These are phyloP conservation scores for Cicer cuneatum DNA, from an alignment of 306 rosid species.

Conservation along the genomic window DNA sequence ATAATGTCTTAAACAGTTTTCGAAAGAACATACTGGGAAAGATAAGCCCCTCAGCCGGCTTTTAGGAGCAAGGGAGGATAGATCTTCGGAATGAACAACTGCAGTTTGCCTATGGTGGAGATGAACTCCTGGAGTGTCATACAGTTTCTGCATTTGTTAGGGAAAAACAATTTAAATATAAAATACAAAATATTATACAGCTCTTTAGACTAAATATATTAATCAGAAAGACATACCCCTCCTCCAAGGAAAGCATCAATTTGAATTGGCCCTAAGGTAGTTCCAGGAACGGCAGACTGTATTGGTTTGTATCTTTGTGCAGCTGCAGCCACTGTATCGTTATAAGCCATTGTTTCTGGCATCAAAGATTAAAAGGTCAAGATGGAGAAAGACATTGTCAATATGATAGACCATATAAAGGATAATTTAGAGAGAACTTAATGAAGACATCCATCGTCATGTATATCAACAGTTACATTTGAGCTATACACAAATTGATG, in stretches of 20 bases:
- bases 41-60: slow-evolving; percentile 85
- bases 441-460: slow-evolving; percentile 5
- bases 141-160: slow-evolving; percentile 65
- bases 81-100: slow-evolving; percentile 83
- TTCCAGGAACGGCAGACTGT: slow-evolving; percentile 99
- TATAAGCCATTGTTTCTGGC: slow-evolving; percentile 73
- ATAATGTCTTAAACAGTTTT: slow-evolving; percentile 23
- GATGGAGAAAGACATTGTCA: slow-evolving; percentile 37
- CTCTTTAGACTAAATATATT: background rate
- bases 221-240: slow-evolving; percentile 67
- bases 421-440: background rate
- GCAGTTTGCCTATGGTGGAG: slow-evolving; percentile 97
- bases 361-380: slow-evolving; percentile 46
- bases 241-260: slow-evolving; percentile 93
- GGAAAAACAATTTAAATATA: background rate
- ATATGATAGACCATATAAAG: slow-evolving; percentile 21
- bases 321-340: slow-evolving; percentile 91
- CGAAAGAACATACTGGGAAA: slow-evolving; percentile 63
- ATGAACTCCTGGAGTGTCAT: slow-evolving; percentile 96
- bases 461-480: slow-evolving; percentile 30
- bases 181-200: slow-evolving; percentile 1
- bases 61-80: slow-evolving; percentile 88
- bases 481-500: slow-evolving; percentile 17
- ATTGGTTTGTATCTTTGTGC: slow-evolving; percentile 92
- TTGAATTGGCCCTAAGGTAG: slow-evolving; percentile 93